Conservation (phyloP, 257 asterid genomes). For the Plantago elongata region DNA sequence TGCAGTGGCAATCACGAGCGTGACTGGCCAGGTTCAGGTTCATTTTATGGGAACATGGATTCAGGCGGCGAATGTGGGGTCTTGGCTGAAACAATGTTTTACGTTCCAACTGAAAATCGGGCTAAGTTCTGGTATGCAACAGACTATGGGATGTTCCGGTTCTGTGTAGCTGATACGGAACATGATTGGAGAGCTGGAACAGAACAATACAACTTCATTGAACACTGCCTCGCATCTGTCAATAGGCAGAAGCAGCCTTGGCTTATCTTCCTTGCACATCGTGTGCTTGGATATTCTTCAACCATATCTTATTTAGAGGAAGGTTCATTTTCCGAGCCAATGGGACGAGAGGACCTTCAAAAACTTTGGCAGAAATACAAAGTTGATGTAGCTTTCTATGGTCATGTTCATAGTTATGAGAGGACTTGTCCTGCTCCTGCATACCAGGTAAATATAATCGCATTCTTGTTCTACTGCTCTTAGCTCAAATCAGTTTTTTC, state of each 20-base stretch:
- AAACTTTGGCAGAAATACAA: constrained; percentile 88
- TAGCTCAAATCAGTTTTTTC: not conserved
- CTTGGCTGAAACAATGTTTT: constrained; percentile 71
- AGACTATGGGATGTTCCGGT: constrained; percentile 87
- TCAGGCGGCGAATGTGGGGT: constrained; percentile 99
- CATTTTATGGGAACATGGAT: constrained; percentile 65
- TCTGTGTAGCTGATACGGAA: constrained; percentile 82
- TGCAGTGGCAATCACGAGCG: constrained; percentile 96
- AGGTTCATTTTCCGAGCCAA: constrained; percentile 81
- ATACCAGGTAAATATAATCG: constrained; percentile 48
- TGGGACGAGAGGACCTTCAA: constrained; percentile 81
- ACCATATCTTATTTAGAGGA: constrained; percentile 34
- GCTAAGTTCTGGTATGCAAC: constrained; percentile 89
- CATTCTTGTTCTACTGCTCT: not conserved
- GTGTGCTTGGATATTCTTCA: constrained; percentile 82
- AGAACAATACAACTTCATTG: constrained; percentile 72
- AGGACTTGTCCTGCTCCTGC: constrained; percentile 72
- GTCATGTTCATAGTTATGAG: constrained; percentile 74
- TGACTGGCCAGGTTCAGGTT: constrained; percentile 92
- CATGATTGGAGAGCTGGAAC: constrained; percentile 89
- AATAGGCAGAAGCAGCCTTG: constrained; percentile 83
- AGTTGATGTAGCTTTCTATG: constrained; percentile 73
- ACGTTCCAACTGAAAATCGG: constrained; percentile 83
- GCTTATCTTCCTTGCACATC: constrained; percentile 77
- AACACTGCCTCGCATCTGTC: constrained; percentile 69